Base-by-base conservation (phyloP, 2,329 filamentous ascomycete species). In the Coniochaeta prunicola region DNA sequence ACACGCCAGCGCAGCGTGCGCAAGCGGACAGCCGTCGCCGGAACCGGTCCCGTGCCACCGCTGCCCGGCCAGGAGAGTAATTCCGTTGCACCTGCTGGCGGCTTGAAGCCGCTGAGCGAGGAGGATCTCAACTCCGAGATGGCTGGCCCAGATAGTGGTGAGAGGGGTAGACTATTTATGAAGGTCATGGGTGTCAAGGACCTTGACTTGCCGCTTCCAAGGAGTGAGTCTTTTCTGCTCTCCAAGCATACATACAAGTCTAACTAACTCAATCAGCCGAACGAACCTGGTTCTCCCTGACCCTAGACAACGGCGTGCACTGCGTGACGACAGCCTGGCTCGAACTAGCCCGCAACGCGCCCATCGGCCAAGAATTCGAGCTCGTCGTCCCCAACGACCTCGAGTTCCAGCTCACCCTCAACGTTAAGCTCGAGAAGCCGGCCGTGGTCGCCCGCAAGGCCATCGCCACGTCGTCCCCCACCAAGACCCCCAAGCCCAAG, bases 111-210 rank as follows among this genome's bases (percentile, higher is more conserved):
- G 6, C 81, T 91, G 19, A 78, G 82, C 3, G 92, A 96, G 68
- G 85, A 88, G 61, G 88, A 91, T 55, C 71, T 79, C 21, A 73
- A 76, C 28, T 76, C 79, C 4, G 81, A 89, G 59, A 71, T 77
- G 45, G 74, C 78, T 5, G 82, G 83, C 10, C 88, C 91, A 58
- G 92, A 97, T 60, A 91, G 86, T 57, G 88, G 87, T 60, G 94
- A 99, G 74, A 82, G 94, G 65, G 94, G 94, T 10, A 82, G 94
- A 61, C 81, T 99, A 1, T 99, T 99, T 67, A 92, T 99, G 64
- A 99, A 99, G 78, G 94, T 99, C n/a, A 89, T 97, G 72, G 92
- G 93, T 50, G 92, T 97, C 63, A 97, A 97, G 73, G 92, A 97
- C 67, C 81, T 99, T 38, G 92, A 97, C 69, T 79, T 97, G 48